Evolutionary conservation across 345 rosid genomes (phyloP).

Genomic region (Heritiera littoralis): DNA sequence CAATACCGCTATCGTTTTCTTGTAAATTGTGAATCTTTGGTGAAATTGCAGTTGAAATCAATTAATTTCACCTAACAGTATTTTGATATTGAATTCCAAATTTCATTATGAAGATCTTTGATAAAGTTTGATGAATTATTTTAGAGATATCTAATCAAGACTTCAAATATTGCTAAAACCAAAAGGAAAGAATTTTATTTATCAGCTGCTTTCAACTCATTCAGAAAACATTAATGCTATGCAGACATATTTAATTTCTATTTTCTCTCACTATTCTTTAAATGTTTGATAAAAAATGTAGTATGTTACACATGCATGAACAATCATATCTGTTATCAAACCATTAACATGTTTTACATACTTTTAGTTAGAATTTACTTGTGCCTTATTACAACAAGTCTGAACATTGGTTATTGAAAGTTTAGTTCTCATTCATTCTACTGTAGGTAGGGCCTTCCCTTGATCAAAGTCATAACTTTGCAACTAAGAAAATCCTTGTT

Average conservation of each 20-base stretch:
- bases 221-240: neutral
- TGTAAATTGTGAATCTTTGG: neutral
- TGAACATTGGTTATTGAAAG: too few species aligned
- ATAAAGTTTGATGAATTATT: neutral
- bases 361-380: neutral
- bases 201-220: neutral
- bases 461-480: neutral
- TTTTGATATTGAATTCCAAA: too few species aligned
- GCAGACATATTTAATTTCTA: neutral
- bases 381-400: neutral
- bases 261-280: neutral
- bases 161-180: neutral
- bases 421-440: neutral
- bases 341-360: neutral
- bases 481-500: neutral
- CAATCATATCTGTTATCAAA: neutral
- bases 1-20: neutral
- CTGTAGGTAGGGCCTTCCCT: neutral
- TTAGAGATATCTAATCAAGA: neutral
- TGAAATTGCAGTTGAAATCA: neutral
- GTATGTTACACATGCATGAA: neutral
- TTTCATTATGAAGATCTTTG: too few species aligned
- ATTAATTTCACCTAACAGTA: too few species aligned
- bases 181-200: too few species aligned
- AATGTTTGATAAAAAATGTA: neutral